These are phyloP conservation scores for Alternaria sp. DNA, from an alignment of 2,329 filamentous ascomycete genomes.

Conservation along the genomic window DNA sequence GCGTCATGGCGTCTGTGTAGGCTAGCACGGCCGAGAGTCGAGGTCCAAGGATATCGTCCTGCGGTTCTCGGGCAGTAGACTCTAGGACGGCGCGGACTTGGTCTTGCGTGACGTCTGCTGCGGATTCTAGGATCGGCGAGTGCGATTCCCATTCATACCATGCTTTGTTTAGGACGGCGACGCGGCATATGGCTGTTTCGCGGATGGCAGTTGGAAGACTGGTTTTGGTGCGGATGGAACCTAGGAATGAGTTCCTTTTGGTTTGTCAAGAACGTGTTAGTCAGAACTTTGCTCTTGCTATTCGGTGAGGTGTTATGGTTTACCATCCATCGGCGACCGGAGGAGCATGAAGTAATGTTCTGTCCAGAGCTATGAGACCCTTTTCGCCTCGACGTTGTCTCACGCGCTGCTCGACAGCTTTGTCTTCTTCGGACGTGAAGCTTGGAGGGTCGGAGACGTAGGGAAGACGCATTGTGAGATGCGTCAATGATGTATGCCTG, in stretches of 20 bases:
- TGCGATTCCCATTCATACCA: constrained; percentile 89
- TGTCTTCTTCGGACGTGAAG: constrained; percentile 57
- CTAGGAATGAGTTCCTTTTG: constrained; percentile 66
- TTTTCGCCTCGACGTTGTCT: constrained; percentile 60
- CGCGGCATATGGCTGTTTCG: constrained; percentile 81
- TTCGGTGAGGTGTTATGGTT: no score
- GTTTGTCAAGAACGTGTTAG: no score
- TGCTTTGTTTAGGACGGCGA: constrained; percentile 80
- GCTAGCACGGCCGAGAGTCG: constrained; percentile 73
- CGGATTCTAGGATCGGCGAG: constrained; percentile 66
- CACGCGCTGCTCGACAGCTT: constrained; percentile 60
- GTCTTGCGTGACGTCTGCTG: constrained; percentile 63
- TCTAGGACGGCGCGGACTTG: constrained; percentile 42
- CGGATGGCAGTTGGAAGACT: constrained; percentile 63
- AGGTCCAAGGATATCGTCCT: constrained; percentile 55
- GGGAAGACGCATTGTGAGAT: constrained; percentile 60
- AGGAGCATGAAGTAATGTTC: constrained; percentile 63
- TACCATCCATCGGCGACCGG: constrained; percentile 65
- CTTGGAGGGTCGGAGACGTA: constrained; percentile 62
- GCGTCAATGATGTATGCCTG: no score
- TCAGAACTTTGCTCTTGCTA: not conserved
- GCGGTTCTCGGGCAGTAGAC: constrained; percentile 25
- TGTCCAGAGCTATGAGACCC: constrained; percentile 62
- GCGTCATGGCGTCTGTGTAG: constrained; percentile 86
- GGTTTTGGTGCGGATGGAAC: constrained; percentile 63